A percentile compares a stretch with the other conserved stretches of the same genome.
Conservation (phyloP, 306 rosid genomes). For the Vicia villosa region DNA sequence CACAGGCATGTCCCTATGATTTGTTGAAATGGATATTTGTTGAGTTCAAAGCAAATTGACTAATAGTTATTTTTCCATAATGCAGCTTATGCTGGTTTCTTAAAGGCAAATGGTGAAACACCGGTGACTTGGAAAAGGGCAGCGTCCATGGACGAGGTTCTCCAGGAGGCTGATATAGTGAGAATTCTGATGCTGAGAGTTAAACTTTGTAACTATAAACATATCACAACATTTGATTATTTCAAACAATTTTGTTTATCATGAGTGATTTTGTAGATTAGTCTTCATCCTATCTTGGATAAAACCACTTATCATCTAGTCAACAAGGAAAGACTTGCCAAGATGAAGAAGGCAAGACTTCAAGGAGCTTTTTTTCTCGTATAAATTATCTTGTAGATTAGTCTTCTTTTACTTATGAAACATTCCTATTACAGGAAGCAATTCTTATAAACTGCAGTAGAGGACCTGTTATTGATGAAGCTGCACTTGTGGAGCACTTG, state of each 20-base stretch:
- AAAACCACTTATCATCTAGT: constrained; percentile 95
- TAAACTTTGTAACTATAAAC: background rate
- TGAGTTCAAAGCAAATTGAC: constrained; percentile 29
- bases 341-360: constrained; percentile 83
- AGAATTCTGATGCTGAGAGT: constrained; percentile 27
- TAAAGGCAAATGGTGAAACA: constrained; percentile 81
- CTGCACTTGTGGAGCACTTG: constrained; percentile 89
- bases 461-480: constrained; percentile 97
- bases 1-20: constrained; percentile 66
- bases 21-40: background rate
- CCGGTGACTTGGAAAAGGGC: constrained; percentile 99
- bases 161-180: constrained; percentile 91
- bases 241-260: constrained; percentile 32
- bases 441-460: constrained; percentile 94
- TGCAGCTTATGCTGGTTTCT: constrained; percentile 88
- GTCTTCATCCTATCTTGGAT: constrained; percentile 95
- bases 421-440: constrained; percentile 66
- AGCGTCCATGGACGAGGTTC: constrained; percentile 90
- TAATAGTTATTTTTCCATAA: constrained; percentile 30
- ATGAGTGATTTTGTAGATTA: constrained; percentile 61
- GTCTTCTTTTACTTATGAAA: constrained; percentile 6
- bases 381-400: background rate
- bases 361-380: background rate
- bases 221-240: background rate
- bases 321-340: constrained; percentile 84